Evolutionary conservation across 495 filamentous ascomycete species (phyloP).

Genomic region (Trichoderma parareesei): DNA sequence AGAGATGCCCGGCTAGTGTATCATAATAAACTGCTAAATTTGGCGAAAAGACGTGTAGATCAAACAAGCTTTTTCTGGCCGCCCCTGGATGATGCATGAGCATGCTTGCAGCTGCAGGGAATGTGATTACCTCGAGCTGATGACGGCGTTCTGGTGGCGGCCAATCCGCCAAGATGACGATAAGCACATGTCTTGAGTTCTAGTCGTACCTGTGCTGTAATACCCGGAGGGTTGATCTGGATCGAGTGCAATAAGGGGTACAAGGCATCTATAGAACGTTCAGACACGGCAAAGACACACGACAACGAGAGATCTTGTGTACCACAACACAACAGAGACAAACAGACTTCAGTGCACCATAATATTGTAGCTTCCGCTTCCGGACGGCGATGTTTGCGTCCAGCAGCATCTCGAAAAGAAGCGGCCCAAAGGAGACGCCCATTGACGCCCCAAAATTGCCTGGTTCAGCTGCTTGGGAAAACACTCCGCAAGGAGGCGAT

Average conservation of each 20-base stretch:
- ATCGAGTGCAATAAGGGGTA: no score
- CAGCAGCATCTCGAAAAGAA: background rate
- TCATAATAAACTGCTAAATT: background rate
- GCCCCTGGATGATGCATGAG: background rate
- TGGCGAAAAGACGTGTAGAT: background rate
- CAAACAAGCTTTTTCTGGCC: slow-evolving; percentile 4
- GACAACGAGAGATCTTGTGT: no score
- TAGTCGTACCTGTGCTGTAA: no score
- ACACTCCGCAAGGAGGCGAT: background rate
- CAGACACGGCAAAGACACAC: no score
- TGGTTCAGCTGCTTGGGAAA: background rate
- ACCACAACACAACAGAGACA: background rate
- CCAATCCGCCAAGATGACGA: no score
- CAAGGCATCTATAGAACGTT: no score
- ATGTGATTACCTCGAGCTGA: background rate
- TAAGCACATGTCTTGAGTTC: no score
- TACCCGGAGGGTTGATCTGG: no score
- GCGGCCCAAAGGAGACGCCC: background rate
- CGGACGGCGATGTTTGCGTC: background rate
- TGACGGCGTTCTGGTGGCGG: background rate
- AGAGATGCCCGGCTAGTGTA: background rate
- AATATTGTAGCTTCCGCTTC: background rate
- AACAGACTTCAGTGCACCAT: background rate
- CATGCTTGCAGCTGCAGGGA: background rate
- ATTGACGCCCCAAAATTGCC: no score